These are phyloP conservation scores for Sporisorium scitamineum DNA, from an alignment of 1,284 basidiomycete genomes.

Conservation along the genomic window DNA sequence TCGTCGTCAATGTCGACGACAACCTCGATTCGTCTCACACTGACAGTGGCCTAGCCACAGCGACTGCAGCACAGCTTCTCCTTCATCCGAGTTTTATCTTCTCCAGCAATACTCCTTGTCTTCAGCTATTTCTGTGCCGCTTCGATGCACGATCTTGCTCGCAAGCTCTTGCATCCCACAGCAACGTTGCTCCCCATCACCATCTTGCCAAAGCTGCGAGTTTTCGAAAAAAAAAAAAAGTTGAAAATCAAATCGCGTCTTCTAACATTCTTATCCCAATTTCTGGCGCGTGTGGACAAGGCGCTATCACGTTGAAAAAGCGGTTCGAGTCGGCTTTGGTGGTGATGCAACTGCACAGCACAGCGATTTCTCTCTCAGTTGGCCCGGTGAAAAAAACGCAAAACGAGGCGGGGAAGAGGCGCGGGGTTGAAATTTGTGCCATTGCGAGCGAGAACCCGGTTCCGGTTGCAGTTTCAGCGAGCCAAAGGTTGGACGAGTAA, in stretches of 20 bases:
- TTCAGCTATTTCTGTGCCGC: too few relatives aligned
- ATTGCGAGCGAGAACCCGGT: too few relatives aligned
- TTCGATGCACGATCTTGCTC: too few relatives aligned
- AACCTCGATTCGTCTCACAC: neutral
- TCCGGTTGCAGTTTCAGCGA: constrained; percentile 13
- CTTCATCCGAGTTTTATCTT: too few relatives aligned
- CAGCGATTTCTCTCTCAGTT: neutral
- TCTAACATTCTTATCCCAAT: neutral
- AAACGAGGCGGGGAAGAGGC: constrained; percentile 15
- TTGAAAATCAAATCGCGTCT: neutral
- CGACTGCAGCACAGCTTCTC: too few relatives aligned
- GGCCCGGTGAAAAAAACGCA: constrained; percentile 1
- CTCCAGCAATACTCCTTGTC: too few relatives aligned
- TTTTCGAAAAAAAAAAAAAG: neutral
- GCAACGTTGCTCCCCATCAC: neutral
- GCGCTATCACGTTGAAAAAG: constrained; percentile 13
- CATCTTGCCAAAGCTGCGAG: neutral
- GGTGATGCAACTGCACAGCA: constrained; percentile 2
- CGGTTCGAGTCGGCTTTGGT: constrained; percentile 18
- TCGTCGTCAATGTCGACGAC: constrained; percentile 1
- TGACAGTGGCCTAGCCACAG: neutral
- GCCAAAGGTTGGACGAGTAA: constrained; percentile 6
- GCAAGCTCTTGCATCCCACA: neutral
- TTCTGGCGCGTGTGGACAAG: constrained; percentile 11
- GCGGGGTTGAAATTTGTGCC: constrained; percentile 8